Base-by-base conservation (phyloP, 2,329 filamentous ascomycete species). In the Neurospora sp. region DNA sequence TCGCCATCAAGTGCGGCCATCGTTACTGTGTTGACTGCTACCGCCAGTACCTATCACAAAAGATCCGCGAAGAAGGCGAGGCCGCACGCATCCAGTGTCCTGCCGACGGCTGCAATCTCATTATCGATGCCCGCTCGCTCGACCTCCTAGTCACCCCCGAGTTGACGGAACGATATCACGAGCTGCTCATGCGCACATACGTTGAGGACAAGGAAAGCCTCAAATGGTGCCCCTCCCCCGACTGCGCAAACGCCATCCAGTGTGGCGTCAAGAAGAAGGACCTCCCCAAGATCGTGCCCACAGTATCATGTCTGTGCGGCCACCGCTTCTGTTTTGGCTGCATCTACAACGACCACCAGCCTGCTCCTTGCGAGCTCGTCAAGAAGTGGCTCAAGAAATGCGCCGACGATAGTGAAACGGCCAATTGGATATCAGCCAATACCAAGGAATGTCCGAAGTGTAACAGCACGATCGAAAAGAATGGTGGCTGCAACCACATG, bases 401-500 rank as follows among this genome's bases (percentile, higher is more conserved):
- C 78, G 96, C 96, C 70, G 96, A 99, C 78, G 96, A 99, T 78
- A 97, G 93, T 0, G 96, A 99, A 80, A 99, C 96, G 0, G 95
- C 96, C 4, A 99, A 99, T 80, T 99, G 96, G 96, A 99, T 99
- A 73, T 97, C 95, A 0, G 96, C 96, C 66, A 97, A 99, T 79
- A 99, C 96, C 2, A 99, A 99, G 79, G 96, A 99, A 79, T 99
- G 96, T 74, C 95, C 96, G 0, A 96, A 92, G 79, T 99, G 96
- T 80, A 89, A 93, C 75, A 98, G 95, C 2, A 99, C 96, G 0
- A 99, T 99, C 66, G 96, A 99, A 82, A 99, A 99, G 87, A 99
- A 99, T 74, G 94, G 94, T 68, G 94, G 94, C 3, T 97, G 94
- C 83, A 97, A 97, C 82, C 94, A 97, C 80, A 97, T 97, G 94